These are phyloP conservation scores for Thermomucor indicae-seudaticae DNA, from an alignment of 371 early-diverging fungal species.

Conservation along the genomic window DNA sequence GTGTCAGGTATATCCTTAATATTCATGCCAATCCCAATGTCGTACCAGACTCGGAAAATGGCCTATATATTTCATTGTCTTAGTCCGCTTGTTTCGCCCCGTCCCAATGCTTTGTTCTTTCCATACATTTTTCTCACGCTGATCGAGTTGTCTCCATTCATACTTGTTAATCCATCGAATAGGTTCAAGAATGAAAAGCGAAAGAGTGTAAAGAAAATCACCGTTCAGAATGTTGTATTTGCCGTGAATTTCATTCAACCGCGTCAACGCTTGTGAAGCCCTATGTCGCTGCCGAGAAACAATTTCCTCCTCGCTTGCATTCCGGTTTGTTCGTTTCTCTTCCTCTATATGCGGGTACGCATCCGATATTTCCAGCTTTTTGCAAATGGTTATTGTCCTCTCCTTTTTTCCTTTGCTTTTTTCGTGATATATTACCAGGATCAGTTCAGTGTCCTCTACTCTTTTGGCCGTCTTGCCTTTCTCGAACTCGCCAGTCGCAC, in stretches of 20 bases:
- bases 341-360: constrained; percentile 4
- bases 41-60: constrained; percentile 38
- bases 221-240: constrained; percentile 47
- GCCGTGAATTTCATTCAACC: constrained; percentile 50
- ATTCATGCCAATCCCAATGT: constrained; percentile 34
- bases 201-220: constrained; percentile 47
- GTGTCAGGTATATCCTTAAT: constrained; percentile 51
- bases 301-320: background rate
- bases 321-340: background rate
- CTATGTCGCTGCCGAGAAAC: constrained; percentile 25
- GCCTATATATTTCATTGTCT: constrained; percentile 4
- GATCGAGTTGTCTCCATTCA: constrained; percentile 42
- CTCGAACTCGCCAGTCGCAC: constrained; percentile 38
- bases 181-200: constrained; percentile 43
- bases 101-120: background rate
- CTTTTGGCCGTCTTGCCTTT: constrained; percentile 30
- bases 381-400: background rate
- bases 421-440: constrained; percentile 15
- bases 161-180: constrained; percentile 39
- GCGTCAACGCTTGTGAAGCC: constrained; percentile 18
- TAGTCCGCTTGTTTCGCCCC: background rate
- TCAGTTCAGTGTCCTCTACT: constrained; percentile 44
- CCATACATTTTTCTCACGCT: constrained; percentile 34
- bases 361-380: constrained; percentile 2
- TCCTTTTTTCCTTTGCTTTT: background rate